phyloP scores from a whole-genome alignment of 371 early-diverging fungal genomes.

The Haplosporangium sp. region DNA sequence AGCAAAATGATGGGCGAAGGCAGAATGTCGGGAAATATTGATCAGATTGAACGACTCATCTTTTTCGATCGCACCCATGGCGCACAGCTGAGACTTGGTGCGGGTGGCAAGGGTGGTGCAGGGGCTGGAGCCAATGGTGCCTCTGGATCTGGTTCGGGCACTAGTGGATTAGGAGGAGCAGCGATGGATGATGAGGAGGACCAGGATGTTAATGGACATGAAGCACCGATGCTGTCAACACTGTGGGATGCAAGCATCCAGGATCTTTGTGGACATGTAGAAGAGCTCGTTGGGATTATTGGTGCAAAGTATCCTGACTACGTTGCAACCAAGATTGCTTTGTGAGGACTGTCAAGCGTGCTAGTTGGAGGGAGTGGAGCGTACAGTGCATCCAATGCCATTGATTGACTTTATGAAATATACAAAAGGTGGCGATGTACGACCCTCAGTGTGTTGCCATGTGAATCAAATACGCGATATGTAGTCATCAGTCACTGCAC shows the following conservation, averaged over 20 bases:
- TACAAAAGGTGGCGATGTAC: too few relatives aligned
- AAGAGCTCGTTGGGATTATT: constrained; percentile 65
- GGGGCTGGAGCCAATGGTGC: constrained; percentile 34
- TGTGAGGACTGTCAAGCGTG: constrained; percentile 5
- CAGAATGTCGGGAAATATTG: constrained; percentile 87
- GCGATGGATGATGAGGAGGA: constrained; percentile 46
- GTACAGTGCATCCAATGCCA: too few relatives aligned
- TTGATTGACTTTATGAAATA: too few relatives aligned
- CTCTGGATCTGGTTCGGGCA: constrained; percentile 21
- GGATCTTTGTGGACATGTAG: constrained; percentile 68
- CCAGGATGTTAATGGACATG: constrained; percentile 33
- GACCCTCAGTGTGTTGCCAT: too few relatives aligned
- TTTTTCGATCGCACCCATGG: constrained; percentile 78
- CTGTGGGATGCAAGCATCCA: constrained; percentile 73
- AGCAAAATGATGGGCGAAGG: constrained; percentile 92
- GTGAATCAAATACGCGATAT: too few relatives aligned
- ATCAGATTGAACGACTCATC: constrained; percentile 88
- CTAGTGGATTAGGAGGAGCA: constrained; percentile 15
- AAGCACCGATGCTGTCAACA: constrained; percentile 52
- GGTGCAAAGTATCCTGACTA: constrained; percentile 67
- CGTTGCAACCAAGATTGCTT: constrained; percentile 42
- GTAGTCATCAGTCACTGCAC: background rate
- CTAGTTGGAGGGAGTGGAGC: too few relatives aligned
- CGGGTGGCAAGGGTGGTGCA: constrained; percentile 35
- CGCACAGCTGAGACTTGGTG: constrained; percentile 35